A percentile compares a stretch with the other conserved stretches of the same genome.
Conservation (phyloP, 2,329 filamentous ascomycete genomes). For the Tolypocladium endophyticum region DNA sequence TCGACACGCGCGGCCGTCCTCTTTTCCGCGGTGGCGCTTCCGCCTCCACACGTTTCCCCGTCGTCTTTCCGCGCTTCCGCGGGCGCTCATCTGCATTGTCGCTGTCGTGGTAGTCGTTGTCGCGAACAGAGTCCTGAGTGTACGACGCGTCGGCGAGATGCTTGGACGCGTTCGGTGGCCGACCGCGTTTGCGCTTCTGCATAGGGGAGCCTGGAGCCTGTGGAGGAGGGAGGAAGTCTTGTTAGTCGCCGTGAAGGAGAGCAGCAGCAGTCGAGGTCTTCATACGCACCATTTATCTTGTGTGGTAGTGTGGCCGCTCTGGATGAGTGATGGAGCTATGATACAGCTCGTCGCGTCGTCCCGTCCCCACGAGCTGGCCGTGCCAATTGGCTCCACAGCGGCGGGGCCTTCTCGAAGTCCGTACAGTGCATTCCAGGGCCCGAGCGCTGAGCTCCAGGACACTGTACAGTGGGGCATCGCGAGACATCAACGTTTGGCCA, state of each 20-base stretch:
- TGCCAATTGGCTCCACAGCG: background rate
- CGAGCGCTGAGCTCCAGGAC: background rate
- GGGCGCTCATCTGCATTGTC: constrained; percentile 13
- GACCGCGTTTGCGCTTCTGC: constrained; percentile 32
- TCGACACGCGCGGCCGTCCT: background rate
- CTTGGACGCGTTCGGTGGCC: constrained; percentile 29
- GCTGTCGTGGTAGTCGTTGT: constrained; percentile 10
- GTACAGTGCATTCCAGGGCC: background rate
- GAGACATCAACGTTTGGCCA: background rate
- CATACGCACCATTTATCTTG: background rate
- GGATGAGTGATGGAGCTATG: background rate
- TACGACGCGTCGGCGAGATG: constrained; percentile 10
- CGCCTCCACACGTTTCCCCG: constrained; percentile 9
- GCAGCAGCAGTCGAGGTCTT: background rate
- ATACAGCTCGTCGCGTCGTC: background rate
- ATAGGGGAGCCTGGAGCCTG: constrained; percentile 16
- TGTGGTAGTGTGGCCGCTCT: background rate
- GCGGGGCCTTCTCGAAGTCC: background rate
- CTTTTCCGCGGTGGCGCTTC: constrained; percentile 14
- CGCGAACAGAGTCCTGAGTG: background rate
- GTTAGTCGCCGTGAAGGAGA: background rate
- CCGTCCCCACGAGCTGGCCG: background rate
- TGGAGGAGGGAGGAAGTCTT: background rate
- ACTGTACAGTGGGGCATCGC: background rate
- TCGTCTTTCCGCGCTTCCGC: constrained; percentile 13